Base-by-base conservation (phyloP, 176 grass and related monocot species). In the Lolium rigidum region DNA sequence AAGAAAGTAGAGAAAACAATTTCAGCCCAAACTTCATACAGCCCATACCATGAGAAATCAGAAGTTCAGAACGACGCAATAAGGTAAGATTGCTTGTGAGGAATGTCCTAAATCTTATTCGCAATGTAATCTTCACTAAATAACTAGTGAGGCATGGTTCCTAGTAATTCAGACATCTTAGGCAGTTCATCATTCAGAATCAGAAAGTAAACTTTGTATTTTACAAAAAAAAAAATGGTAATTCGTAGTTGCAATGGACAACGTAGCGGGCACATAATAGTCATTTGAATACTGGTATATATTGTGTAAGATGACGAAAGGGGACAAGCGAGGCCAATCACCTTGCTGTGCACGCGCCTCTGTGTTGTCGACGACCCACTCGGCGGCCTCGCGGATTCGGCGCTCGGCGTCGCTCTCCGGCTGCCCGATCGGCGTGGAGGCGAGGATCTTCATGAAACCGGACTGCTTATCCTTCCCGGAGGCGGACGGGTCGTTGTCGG, bases 351-450 rank as follows among this genome's bases (percentile, higher is more conserved):
- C 84, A 18, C 91, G 80, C 18, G 66, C 51, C 89, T 98, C 95
- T 17, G 95, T 93, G 79, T 55, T 74, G 2, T 92, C 91, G 28
- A 90, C 90, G 47, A 98, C 80, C 89, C 90, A 95, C 90, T 95
- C 91, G 47, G 95, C 93, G 11, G 82, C 78, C 91, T 98, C 88
- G 38, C 95, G 90, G 81, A 98, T 77, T 12, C 88, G 88, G 73
- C 79, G 89, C 88, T 98, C 92, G 6, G 74, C 70, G 20, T 52
- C 37, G 66, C 93, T 83, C 87, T 95, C 95, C 9, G 83, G 76
- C 90, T 89, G 65, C 10, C 92, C 94, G 79, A 97, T 90, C 4
- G 91, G 94, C 39, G 92, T 88, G 52, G 61, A 52, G 18, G 88
- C 84, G 13, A 98, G 5, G 28, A 98, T 81, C 11, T 91, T 82